Conservation (phyloP, 2,329 filamentous ascomycete species). For the Phoma sp. region DNA sequence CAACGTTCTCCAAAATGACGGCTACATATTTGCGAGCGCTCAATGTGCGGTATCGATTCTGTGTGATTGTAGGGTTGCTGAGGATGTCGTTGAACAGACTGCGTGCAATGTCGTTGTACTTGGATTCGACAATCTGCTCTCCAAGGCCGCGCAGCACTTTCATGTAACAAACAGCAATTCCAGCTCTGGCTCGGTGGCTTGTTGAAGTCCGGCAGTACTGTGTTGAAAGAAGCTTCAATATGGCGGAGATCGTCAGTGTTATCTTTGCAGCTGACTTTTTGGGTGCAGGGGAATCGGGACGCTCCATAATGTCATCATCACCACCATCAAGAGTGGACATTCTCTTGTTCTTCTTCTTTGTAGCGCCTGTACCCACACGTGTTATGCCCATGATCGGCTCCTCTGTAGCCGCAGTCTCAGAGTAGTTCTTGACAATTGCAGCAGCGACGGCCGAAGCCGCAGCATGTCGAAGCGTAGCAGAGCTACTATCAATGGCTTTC, state of each 20-base stretch:
- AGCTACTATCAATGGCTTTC: constrained; percentile 83
- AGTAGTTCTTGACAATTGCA: constrained; percentile 81
- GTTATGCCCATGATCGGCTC: constrained; percentile 56
- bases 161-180: constrained; percentile 85
- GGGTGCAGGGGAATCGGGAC: constrained; percentile 76
- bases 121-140: constrained; percentile 79
- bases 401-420: constrained; percentile 58
- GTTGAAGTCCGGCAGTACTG: constrained; percentile 83
- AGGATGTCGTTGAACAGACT: constrained; percentile 82
- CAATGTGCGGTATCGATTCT: constrained; percentile 87
- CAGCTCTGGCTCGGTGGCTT: constrained; percentile 79
- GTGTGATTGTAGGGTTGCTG: constrained; percentile 73
- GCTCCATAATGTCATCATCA: constrained; percentile 71
- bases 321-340: constrained; percentile 68
- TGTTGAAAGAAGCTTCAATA: constrained; percentile 76
- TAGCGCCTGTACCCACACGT: constrained; percentile 46
- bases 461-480: constrained; percentile 77
- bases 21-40: constrained; percentile 85
- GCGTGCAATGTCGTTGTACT: constrained; percentile 81
- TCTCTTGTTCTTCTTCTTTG: constrained; percentile 75
- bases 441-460: constrained; percentile 85
- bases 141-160: constrained; percentile 79
- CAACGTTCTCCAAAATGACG: constrained; percentile 80
- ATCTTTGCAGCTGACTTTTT: constrained; percentile 75
- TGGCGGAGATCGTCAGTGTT: constrained; percentile 75